Evolutionary conservation across 2,329 filamentous ascomycete species (phyloP).

Genomic region (Trichoderma aggressivum): DNA sequence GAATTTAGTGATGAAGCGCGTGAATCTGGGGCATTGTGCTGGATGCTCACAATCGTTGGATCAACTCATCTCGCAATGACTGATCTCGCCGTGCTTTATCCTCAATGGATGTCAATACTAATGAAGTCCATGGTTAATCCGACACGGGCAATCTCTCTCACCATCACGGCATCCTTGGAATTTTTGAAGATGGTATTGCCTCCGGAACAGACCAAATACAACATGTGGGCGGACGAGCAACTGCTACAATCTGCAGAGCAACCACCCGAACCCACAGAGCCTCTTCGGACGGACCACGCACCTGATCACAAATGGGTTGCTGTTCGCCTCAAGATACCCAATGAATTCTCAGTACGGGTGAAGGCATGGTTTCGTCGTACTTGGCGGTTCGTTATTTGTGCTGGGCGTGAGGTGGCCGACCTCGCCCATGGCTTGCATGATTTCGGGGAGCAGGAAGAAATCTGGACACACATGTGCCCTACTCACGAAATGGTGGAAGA

Average conservation of each 20-base stretch:
- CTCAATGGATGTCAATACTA: conserved; percentile 53
- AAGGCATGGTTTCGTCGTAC: conserved; percentile 42
- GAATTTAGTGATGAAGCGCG: conserved; percentile 55
- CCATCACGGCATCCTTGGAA: conserved; percentile 59
- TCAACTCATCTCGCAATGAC: conserved; percentile 64
- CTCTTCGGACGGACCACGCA: conserved; percentile 49
- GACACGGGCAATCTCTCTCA: conserved; percentile 59
- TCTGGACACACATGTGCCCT: conserved; percentile 27
- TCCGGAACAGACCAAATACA: conserved; percentile 44
- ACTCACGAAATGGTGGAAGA: conserved; percentile 10
- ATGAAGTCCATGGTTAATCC: conserved; percentile 64
- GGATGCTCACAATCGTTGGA: conserved; percentile 53
- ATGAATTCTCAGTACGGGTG: conserved; percentile 53
- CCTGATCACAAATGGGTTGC: conserved; percentile 59
- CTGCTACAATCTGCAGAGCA: conserved; percentile 45
- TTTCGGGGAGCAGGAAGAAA: conserved; percentile 23
- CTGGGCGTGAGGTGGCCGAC: conserved; percentile 18
- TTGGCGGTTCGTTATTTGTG: conserved; percentile 18
- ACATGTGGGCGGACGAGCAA: conserved; percentile 52
- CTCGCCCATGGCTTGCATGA: conserved; percentile 22
- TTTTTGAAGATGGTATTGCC: conserved; percentile 56
- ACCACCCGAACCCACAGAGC: conserved; percentile 35
- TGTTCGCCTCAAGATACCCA: conserved; percentile 52
- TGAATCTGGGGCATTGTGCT: conserved; percentile 43
- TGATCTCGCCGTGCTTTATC: conserved; percentile 64